Conservation (phyloP, 129 eudicot genomes). For the Tagetes erecta region DNA sequence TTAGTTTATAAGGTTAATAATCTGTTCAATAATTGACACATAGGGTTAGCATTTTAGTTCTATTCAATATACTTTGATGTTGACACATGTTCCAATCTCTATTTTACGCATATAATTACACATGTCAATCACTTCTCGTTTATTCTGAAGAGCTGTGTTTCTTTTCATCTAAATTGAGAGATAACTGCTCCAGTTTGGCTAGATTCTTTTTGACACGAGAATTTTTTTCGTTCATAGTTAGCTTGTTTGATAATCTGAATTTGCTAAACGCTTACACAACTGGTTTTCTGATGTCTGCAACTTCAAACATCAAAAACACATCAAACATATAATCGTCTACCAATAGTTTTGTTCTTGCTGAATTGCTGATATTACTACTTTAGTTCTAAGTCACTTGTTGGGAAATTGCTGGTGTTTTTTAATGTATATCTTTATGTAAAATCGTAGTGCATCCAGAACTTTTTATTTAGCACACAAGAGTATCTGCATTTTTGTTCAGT, state of each 20-base stretch:
- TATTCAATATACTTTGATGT: background rate
- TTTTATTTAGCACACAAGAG: background rate
- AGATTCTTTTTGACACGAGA: background rate
- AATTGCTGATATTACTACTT: background rate
- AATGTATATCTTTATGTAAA: slow-evolving; percentile 1
- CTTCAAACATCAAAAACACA: background rate
- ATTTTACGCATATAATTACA: background rate
- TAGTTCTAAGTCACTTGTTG: background rate
- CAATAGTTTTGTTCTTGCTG: background rate
- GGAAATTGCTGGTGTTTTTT: slow-evolving; percentile 1
- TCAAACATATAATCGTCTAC: background rate
- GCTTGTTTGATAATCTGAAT: background rate
- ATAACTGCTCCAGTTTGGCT: background rate
- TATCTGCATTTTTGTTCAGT: background rate
- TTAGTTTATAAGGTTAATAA: background rate
- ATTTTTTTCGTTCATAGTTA: background rate
- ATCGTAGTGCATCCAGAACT: background rate
- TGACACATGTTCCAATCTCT: background rate
- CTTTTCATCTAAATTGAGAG: background rate
- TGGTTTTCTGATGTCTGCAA: background rate
- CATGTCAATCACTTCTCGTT: background rate
- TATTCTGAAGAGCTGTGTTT: background rate
- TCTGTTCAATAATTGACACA: background rate
- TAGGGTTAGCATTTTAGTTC: background rate
- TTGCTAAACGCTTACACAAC: background rate